Base-by-base conservation (phyloP, 2,329 filamentous ascomycete species). In the Sporothrix brasiliensis region DNA sequence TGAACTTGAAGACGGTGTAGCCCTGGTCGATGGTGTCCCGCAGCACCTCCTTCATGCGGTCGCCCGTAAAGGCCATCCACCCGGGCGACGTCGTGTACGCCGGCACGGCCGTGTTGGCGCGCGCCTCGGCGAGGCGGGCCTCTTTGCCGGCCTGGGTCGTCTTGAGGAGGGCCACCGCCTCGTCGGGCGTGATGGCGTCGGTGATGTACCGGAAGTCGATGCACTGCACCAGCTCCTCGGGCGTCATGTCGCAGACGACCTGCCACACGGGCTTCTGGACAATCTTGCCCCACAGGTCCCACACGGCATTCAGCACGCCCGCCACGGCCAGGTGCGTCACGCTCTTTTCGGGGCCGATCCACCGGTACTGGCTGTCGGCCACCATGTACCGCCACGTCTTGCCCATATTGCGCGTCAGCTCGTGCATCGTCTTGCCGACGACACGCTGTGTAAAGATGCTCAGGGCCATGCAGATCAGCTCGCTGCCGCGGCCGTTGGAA, bases 151-250 rank as follows among this genome's bases (percentile, higher is more conserved):
- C 75, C 79, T 92, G 89, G 24, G 86, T 81, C 76, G 87, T 86
- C 75, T 85, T 86, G 60, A 97, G 83, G 77, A 97, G 83, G 30
- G 83, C 84, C 52, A 97, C 78, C 0, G 93, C 93, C 79, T 97
- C 93, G 53, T 93, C 90, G 0, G 92, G 92, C 0, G 93, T 97
- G 74, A 97, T 85, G n/a, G 92, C 93, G 81, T 97, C 93, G 27
- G 92, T 95, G 79, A 97, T 96, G 81, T 97, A 97, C 66, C 93
- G 87, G 83, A 97, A 97, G 81, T 97, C 94, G 78, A 97, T 94
- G 81, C 93, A 94, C 71, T 85, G 82, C 67, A 97, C 93, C 67
- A 96, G 88, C 82, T 97, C 90, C 80, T 95, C 91, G 0, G 93
- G 92, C 4, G 86, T 90, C 92, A 97, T 96, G 75, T 97, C 93